Evolutionary conservation across 345 rosid genomes (phyloP), one percentile per base, ranked within the genome.

Genomic region (Viola odorata): DNA sequence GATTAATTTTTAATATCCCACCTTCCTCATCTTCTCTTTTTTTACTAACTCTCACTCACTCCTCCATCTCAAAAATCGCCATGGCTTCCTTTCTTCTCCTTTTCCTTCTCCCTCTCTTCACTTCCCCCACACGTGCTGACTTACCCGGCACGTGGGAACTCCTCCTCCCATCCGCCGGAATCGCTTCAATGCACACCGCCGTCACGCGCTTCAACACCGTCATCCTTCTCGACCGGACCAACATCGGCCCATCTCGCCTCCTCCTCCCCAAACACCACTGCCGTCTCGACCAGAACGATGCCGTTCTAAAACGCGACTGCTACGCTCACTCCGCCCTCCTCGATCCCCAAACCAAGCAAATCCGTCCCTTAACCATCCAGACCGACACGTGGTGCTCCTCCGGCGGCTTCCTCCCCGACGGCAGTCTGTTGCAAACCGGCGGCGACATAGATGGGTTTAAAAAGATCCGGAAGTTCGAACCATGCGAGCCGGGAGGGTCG

Each of bases 181-280:
- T 91, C 57, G 78, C 98, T 63, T 88, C 98, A 63, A 91, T 91
- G 96, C 98, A 91, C 85, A 86, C 98, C 37, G 89, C 87, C 36
- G 95, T 91, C 12, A 91, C 98, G 1, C 91, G 96, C 63, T 91
- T 91, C 84, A 91, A 91, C 85, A 88, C 95, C 48, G 96, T 89
- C 39, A 70, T 91, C 54, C 89, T 91, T 66, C 73, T 91, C 14
- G 98, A 91, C 74, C 78, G 96, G 53, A 88, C 97, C 23, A 76
- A 91, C 83, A 87, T 80, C 61, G 98, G 98, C 36, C 96, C 96
- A 0, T 78, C 84, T 0, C 83, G 85, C 41, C 85, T 77, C 66
- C 45, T 75, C 73, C 83, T 86, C 13, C 84, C 63, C 8, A 71
- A 55, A 41, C 81, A 81, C 65, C 85, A 68, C 68, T 91, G 98